Conservation (phyloP, 805 yeast species). For the Jamesozyma rosinii region DNA sequence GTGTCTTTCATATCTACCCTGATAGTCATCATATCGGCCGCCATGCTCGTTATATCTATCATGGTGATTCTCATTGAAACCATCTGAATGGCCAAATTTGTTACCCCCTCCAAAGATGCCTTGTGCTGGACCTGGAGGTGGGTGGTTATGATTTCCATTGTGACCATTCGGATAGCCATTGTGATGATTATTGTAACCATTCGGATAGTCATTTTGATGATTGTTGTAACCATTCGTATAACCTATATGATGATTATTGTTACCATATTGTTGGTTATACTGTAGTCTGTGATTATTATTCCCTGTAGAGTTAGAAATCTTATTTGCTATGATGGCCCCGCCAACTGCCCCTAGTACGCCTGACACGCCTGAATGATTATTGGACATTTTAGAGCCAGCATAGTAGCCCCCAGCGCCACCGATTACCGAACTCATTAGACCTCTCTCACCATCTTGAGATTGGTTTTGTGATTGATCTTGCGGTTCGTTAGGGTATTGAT, state of each 20-base stretch:
- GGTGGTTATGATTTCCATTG: slow-evolving; percentile 5
- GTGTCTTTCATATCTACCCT: no score
- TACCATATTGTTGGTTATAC: neutral
- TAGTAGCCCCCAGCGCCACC: slow-evolving; percentile 49
- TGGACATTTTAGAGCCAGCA: slow-evolving; percentile 37
- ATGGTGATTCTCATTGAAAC: no score
- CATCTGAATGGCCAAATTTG: no score
- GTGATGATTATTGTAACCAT: neutral
- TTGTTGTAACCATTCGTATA: neutral
- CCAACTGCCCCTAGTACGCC: slow-evolving; percentile 45
- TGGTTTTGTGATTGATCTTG: slow-evolving; percentile 22
- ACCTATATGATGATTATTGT: neutral
- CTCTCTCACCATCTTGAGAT: slow-evolving; percentile 23
- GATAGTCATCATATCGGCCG: no score
- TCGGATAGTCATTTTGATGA: neutral
- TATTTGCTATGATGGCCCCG: slow-evolving; percentile 48
- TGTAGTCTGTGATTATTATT: slow-evolving; percentile 9
- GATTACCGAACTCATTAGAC: slow-evolving; percentile 10
- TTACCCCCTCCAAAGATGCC: no score
- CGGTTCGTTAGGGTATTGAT: slow-evolving; percentile 1
- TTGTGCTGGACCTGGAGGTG: no score
- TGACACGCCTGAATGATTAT: slow-evolving; percentile 31
- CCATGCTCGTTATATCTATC: no score
- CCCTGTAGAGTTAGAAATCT: slow-evolving; percentile 35
- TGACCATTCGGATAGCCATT: neutral